These are phyloP conservation scores for Zasmidium citrigriseum DNA, from an alignment of 2,329 filamentous ascomycete species.

Conservation along the genomic window DNA sequence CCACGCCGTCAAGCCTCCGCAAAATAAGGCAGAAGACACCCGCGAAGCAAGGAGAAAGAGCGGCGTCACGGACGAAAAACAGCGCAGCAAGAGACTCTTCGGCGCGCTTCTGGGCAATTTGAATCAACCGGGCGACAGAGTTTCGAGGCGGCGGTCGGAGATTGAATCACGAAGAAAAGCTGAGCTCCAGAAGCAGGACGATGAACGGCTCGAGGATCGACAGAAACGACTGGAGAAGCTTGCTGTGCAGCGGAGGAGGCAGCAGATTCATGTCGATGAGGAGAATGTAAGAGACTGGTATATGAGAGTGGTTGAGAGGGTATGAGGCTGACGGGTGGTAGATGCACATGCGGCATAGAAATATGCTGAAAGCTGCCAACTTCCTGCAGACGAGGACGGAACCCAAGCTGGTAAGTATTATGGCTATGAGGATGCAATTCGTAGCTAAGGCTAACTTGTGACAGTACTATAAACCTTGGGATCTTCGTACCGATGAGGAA, in stretches of 20 bases:
- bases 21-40: slow-evolving; percentile 10
- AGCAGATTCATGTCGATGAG: slow-evolving; percentile 76
- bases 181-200: slow-evolving; percentile 65
- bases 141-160: slow-evolving; percentile 78
- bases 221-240: slow-evolving; percentile 63
- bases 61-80: slow-evolving; percentile 67
- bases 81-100: slow-evolving; percentile 81
- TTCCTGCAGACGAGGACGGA: slow-evolving; percentile 71
- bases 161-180: slow-evolving; percentile 74
- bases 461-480: slow-evolving; percentile 86
- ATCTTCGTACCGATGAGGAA: slow-evolving; percentile 69
- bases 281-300: slow-evolving; percentile 64
- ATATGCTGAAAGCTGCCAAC: slow-evolving; percentile 69
- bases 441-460: slow-evolving; percentile 13
- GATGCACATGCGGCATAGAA: slow-evolving; percentile 74
- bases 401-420: slow-evolving; percentile 69
- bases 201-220: slow-evolving; percentile 68
- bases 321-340: slow-evolving; percentile 38
- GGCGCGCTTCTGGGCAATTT: slow-evolving; percentile 53
- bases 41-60: slow-evolving; percentile 25
- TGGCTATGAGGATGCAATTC: background rate
- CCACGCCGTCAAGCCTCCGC: slow-evolving; percentile 4
- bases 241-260: slow-evolving; percentile 55
- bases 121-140: slow-evolving; percentile 54
- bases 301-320: background rate